phyloP scores from a whole-genome alignment of 2,329 filamentous ascomycete genomes.

The Fusarium fracticaudum region DNA sequence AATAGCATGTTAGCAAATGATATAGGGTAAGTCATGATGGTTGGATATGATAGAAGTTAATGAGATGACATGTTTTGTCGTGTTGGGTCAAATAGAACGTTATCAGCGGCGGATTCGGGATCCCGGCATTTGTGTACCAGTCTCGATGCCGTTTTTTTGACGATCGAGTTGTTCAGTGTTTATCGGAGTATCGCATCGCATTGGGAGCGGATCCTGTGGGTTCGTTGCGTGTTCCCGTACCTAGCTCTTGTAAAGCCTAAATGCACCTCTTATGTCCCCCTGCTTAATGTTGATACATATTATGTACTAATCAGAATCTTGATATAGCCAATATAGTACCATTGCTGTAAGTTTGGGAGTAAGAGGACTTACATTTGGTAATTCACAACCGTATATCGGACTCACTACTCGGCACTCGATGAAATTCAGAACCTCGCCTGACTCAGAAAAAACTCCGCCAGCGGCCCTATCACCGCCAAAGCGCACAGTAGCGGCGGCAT shows the following conservation, averaged over 20 bases:
- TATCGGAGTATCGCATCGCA: background rate
- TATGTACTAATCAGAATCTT: background rate
- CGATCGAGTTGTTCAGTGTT: background rate
- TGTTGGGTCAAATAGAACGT: background rate
- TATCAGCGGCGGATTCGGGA: background rate
- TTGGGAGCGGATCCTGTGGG: background rate
- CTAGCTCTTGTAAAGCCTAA: background rate
- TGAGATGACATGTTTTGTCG: background rate
- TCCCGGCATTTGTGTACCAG: background rate
- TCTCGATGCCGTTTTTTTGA: background rate
- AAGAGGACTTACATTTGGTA: background rate
- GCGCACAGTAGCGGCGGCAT: conserved; percentile 6
- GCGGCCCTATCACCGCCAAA: conserved; percentile 26
- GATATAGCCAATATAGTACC: background rate
- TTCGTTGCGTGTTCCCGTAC: background rate
- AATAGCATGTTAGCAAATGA: background rate
- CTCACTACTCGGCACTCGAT: background rate
- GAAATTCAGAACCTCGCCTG: conserved; percentile 16
- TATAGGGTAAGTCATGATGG: background rate
- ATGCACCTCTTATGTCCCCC: background rate
- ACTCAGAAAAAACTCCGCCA: conserved; percentile 22
- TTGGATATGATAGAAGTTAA: background rate
- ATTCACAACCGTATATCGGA: background rate
- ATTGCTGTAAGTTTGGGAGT: no score
- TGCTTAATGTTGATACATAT: background rate